Evolutionary conservation across 768 basidiomycete genomes (phyloP).

Genomic region (Pulveroboletus sp.): DNA sequence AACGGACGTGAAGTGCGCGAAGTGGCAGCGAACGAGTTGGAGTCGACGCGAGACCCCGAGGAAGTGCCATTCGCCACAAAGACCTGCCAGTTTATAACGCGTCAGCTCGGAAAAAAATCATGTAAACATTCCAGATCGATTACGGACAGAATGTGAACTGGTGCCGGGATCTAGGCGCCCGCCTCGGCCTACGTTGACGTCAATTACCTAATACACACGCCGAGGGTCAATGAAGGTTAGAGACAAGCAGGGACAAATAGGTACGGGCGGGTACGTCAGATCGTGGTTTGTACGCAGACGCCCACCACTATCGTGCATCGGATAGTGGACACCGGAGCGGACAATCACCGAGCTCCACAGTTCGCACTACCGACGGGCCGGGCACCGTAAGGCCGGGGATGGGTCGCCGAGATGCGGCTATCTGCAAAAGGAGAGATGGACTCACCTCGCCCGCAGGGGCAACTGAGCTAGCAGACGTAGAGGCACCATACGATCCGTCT

Average conservation of each 20-base stretch:
- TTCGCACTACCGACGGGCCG: no score
- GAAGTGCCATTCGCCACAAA: neutral
- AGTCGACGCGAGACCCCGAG: neutral
- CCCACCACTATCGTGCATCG: conserved; percentile 1
- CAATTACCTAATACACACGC: conserved; percentile 28
- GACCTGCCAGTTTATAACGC: conserved; percentile 20
- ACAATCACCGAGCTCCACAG: conserved; percentile 23
- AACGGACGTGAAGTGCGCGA: conserved; percentile 7
- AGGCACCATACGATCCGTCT: conserved; percentile 14
- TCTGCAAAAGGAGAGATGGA: conserved; percentile 1
- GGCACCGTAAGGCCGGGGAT: conserved; percentile 14
- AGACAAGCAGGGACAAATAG: conserved; percentile 13
- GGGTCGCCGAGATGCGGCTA: neutral
- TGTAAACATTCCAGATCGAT: conserved; percentile 5
- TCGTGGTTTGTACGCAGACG: neutral
- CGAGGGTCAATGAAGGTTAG: conserved; percentile 6
- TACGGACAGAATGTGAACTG: conserved; percentile 21
- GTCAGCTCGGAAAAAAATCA: conserved; percentile 14
- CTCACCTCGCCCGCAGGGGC: conserved; percentile 23
- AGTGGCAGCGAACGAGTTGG: neutral
- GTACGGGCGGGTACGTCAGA: conserved; percentile 2
- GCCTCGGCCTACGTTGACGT: conserved; percentile 8
- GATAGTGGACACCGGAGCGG: conserved; percentile 9
- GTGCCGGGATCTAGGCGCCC: conserved; percentile 18
- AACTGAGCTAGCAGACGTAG: conserved; percentile 27